These are phyloP conservation scores for Lecanosticta acicola DNA, from an alignment of 2,329 filamentous ascomycete species.

Conservation along the genomic window DNA sequence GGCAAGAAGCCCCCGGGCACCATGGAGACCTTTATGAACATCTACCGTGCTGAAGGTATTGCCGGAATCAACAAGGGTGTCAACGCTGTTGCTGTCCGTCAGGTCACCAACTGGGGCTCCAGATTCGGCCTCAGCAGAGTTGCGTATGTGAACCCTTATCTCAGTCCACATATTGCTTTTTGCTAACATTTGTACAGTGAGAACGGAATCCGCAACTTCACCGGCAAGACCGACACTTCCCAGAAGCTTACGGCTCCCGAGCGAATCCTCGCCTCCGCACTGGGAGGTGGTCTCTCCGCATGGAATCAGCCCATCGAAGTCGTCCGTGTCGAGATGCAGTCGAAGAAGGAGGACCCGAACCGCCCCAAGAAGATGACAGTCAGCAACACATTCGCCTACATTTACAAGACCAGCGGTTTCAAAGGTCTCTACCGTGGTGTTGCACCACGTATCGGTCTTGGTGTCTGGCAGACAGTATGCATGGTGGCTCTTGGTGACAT, in stretches of 20 bases:
- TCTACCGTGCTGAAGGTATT: constrained; percentile 92
- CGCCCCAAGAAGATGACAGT: constrained; percentile 99
- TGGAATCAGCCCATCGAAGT: constrained; percentile 99
- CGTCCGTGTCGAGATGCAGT: constrained; percentile 99
- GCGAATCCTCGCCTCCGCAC: constrained; percentile 79
- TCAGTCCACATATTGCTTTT: too few relatives aligned
- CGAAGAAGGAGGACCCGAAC: constrained; percentile 96
- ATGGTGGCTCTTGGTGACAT: constrained; percentile 97
- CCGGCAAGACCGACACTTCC: constrained; percentile 65
- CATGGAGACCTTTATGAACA: constrained; percentile 92
- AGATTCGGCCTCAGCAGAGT: constrained; percentile 91
- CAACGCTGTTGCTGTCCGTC: constrained; percentile 95
- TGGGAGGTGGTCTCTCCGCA: constrained; percentile 90
- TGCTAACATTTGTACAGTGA: constrained; percentile 44
- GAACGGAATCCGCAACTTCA: constrained; percentile 72
- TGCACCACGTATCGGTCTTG: constrained; percentile 84
- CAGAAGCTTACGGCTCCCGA: constrained; percentile 74
- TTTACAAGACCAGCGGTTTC: constrained; percentile 82
- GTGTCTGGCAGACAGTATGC: constrained; percentile 98
- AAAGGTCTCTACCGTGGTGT: constrained; percentile 95
- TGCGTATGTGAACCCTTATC: constrained; percentile 44
- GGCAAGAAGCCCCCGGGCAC: constrained; percentile 85
- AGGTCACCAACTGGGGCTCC: constrained; percentile 99
- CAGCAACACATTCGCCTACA: constrained; percentile 73
- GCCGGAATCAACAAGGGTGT: constrained; percentile 96